Evolutionary conservation across 306 rosid genomes (phyloP).

Genomic region (Cercis canadensis): DNA sequence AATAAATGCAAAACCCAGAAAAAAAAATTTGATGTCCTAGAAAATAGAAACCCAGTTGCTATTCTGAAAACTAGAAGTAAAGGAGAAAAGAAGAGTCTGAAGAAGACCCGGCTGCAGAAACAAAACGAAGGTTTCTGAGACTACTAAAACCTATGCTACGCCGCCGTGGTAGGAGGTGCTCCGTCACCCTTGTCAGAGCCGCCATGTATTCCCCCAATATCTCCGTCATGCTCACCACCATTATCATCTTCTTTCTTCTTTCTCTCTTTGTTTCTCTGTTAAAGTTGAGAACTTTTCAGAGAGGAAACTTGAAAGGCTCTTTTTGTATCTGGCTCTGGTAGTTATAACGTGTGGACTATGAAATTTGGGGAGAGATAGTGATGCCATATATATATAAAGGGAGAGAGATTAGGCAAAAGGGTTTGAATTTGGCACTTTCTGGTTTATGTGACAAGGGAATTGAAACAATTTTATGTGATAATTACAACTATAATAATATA

Average conservation of each 20-base stretch:
- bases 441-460: neutral
- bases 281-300: neutral
- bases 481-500: conserved; percentile 5
- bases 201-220: conserved; percentile 54
- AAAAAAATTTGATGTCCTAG: neutral
- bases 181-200: conserved; percentile 50
- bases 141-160: conserved; percentile 16
- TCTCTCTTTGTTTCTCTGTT: neutral
- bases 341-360: conserved; percentile 15
- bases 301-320: neutral
- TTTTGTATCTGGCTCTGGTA: conserved; percentile 6
- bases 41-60: neutral
- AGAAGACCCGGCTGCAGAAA: conserved; percentile 18
- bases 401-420: conserved; percentile 14
- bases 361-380: neutral
- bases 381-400: conserved; percentile 6
- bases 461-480: neutral
- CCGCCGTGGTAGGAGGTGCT: conserved; percentile 40
- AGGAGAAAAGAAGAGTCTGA: conserved; percentile 54
- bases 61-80: conserved; percentile 42
- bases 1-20: neutral
- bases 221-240: conserved; percentile 54
- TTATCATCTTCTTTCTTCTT: conserved; percentile 50
- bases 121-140: conserved; percentile 37
- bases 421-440: conserved; percentile 24